Percentiles rank a stretch among this genome's conserved stretches.
These are phyloP conservation scores for Chenopodium suecicum DNA, from an alignment of 148 eudicot species.

Conservation along the genomic window DNA sequence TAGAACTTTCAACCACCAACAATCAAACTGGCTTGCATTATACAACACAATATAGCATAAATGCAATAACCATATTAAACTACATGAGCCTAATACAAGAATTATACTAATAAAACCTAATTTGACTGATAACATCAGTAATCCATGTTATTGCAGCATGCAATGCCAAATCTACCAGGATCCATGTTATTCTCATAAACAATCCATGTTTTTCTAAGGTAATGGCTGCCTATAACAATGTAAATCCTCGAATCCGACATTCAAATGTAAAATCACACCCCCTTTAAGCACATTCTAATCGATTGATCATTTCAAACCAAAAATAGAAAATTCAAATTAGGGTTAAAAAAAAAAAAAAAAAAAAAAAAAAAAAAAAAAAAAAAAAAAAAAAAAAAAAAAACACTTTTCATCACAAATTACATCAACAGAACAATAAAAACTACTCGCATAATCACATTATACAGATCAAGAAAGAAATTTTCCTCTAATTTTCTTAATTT, in stretches of 20 bases:
- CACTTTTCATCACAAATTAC: neutral
- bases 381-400: neutral
- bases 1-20: too few relatives aligned
- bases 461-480: neutral
- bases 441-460: neutral
- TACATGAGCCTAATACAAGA: neutral
- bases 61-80: neutral
- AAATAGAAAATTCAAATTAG: neutral
- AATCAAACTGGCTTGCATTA: neutral
- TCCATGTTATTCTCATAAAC: too few relatives aligned
- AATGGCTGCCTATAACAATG: neutral
- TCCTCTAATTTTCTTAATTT: neutral
- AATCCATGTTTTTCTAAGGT: neutral
- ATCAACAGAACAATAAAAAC: neutral
- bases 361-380: neutral
- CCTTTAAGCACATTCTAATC: neutral
- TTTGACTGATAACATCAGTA: neutral
- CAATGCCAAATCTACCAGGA: too few relatives aligned
- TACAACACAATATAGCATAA: neutral
- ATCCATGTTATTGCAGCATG: neutral
- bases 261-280: neutral
- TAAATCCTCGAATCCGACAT: neutral
- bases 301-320: neutral
- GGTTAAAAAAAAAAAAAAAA: neutral
- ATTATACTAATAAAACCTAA: neutral